These are phyloP conservation scores for Fomitopsis pinicola DNA, from an alignment of 1,284 basidiomycete genomes.

Conservation along the genomic window DNA sequence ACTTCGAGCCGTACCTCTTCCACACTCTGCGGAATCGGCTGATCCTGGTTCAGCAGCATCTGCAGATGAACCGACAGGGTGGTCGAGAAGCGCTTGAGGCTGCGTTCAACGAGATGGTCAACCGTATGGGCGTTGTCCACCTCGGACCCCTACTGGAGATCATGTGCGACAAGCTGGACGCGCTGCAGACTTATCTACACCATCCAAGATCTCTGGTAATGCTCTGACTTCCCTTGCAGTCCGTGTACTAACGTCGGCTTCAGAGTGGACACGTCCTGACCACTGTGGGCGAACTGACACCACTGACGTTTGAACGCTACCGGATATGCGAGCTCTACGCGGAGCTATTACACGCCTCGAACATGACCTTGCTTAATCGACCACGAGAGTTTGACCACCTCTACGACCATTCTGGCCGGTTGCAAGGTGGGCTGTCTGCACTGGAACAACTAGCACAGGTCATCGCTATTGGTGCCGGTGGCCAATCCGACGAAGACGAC, in stretches of 20 bases:
- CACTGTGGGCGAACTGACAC: slow-evolving; percentile 65
- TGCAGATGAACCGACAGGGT: slow-evolving; percentile 46
- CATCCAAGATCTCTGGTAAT: slow-evolving; percentile 75
- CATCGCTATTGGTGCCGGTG: slow-evolving; percentile 57
- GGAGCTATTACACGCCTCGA: slow-evolving; percentile 95
- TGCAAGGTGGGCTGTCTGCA: slow-evolving; percentile 77
- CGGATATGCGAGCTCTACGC: slow-evolving; percentile 98
- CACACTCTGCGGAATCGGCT: slow-evolving; percentile 90
- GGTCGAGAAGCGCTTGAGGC: slow-evolving; percentile 71
- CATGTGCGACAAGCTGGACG: slow-evolving; percentile 67
- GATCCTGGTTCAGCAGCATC: slow-evolving; percentile 75
- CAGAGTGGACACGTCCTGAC: slow-evolving; percentile 68
- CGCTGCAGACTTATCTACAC: slow-evolving; percentile 71
- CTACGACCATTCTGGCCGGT: slow-evolving; percentile 71
- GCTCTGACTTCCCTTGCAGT: slow-evolving; percentile 3
- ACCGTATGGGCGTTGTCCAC: slow-evolving; percentile 92
- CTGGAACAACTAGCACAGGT: slow-evolving; percentile 82
- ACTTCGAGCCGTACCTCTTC: slow-evolving; percentile 98
- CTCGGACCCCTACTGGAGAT: slow-evolving; percentile 82
- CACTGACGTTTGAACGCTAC: slow-evolving; percentile 93
- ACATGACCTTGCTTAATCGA: slow-evolving; percentile 95
- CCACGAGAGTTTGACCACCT: slow-evolving; percentile 58
- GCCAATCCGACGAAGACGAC: slow-evolving; percentile 48
- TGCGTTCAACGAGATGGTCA: slow-evolving; percentile 83
- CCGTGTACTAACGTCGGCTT: slow-evolving; percentile 6